Base-by-base conservation (phyloP, 164 flowering plant species). In the Magnolia kwangsiensis region DNA sequence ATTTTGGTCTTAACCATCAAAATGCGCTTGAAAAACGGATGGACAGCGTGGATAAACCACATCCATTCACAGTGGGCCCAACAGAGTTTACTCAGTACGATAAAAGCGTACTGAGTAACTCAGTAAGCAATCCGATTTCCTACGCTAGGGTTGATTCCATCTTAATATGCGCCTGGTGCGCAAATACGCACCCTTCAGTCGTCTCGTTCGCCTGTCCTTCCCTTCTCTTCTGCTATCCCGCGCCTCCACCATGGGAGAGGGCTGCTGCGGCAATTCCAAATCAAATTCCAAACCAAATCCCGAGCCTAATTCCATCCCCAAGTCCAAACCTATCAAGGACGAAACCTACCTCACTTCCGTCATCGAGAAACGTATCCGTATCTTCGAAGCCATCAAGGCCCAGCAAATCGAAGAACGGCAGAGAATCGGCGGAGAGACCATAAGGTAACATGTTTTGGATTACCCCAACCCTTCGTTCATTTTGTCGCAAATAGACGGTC, bases 341-440 rank as follows among this genome's bases (percentile, higher is more conserved):
- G 73, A 88, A 16, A 81, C 79, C 7, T 93, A 93, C 78, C 97
- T 93, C 66, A 45, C 76, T 0, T 13, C 82, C 19, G 84, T 85
- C 58, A 88, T 91, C 61, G 87, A 86, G 71, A 93, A 91, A 72
- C 92, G 99, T 45, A 83, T 93, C 63, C 58, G 81, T 18, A 76
- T 85, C 65, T 95, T 95, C 80, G 86, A 90, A 74, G 50, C 84
- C 37, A 85, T 95, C 81, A 75, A 93, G 69, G 72, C 86, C 0
- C 72, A 84, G 69, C 96, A 92, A 61, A 68, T 51, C 45, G 80
- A 78, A 21, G 84, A 82, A 7, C 88, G 87, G 8, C 75, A 78
- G 10, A 80, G 83, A 58, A 83, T 91, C 51, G 78, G 88, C 18
- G 84, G 88, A 23, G 94, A 95, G 2, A 78, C 88, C 50, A 92